These are phyloP conservation scores for Aspergillus sergii DNA, from an alignment of 2,329 filamentous ascomycete genomes.

Conservation along the genomic window DNA sequence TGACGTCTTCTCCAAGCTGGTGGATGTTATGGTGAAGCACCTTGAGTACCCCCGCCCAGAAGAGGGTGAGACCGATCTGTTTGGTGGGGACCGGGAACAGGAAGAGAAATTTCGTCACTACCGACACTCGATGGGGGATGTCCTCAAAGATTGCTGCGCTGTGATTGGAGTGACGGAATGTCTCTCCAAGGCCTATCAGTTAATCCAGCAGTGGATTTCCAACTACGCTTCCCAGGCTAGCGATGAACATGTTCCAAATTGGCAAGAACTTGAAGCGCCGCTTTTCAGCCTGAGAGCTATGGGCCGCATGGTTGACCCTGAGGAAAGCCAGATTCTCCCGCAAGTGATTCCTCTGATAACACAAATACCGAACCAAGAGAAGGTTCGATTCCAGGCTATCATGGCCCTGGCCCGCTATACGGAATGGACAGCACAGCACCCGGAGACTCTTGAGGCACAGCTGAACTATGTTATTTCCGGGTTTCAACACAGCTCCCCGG, in stretches of 20 bases:
- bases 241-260: constrained; percentile 78
- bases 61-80: constrained; percentile 77
- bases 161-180: constrained; percentile 94
- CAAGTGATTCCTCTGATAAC: constrained; percentile 92
- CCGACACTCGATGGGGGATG: constrained; percentile 95
- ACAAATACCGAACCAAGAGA: constrained; percentile 93
- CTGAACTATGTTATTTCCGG: constrained; percentile 94
- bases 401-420: constrained; percentile 97
- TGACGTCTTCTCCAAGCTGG: constrained; percentile 83
- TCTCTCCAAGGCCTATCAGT: constrained; percentile 80
- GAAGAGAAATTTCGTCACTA: constrained; percentile 98
- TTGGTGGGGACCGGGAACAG: constrained; percentile 91
- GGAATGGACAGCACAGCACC: constrained; percentile 94
- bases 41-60: constrained; percentile 83
- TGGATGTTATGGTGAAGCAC: constrained; percentile 90
- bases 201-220: constrained; percentile 86
- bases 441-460: constrained; percentile 87
- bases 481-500: constrained; percentile 84
- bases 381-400: constrained; percentile 96
- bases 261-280: constrained; percentile 94
- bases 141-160: constrained; percentile 94
- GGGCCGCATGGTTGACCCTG: constrained; percentile 90
- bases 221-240: constrained; percentile 77
- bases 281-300: constrained; percentile 94
- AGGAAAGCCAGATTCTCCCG: constrained; percentile 83